Base-by-base conservation (phyloP, 1,284 basidiomycete genomes). In the Fomes fomentarius region DNA sequence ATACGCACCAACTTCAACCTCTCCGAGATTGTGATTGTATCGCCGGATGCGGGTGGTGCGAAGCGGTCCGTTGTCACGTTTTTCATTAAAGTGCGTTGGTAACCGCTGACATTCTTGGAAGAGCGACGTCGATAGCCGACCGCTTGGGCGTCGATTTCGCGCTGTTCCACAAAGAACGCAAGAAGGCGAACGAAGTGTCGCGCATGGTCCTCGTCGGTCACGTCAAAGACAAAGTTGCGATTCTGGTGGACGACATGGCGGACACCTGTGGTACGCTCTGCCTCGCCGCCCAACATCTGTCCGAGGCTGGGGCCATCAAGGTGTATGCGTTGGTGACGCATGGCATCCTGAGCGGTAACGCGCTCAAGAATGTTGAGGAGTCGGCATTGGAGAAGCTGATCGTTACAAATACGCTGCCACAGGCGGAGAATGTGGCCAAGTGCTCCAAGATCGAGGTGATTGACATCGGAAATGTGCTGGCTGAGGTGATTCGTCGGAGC, bases 171-270 rank as follows among this genome's bases (percentile, higher is more conserved):
- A 99, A 99, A 74, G 97, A 99, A 76, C 90, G 97, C 56, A 99
- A 98, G 77, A 98, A 97, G 81, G 97, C 96, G 35, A 99, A 98
- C 76, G 94, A 98, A 68, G 96, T 99, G 19, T 98, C 96, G 47
- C 89, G 97, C 55, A 99, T 99, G 97, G 88, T 99, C 43, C 87
- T 99, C 47, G 97, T 99, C 56, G 97, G 97, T 5, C 87, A 91
- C 66, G 96, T 96, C 61, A 86, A 86, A 66, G 94, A 89, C 72
- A 99, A 99, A 77, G 83, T 90, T 39, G 97, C 96, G 52, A 94
- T 99, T 60, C 81, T 99, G n/a, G 96, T 99, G 47, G 97, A 99
- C 80, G 97, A 99, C 77, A 99, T 99, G 97, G 95, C 97, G 47
- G 97, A 99, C 74, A 99, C 97, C 38, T 99, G 97, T 70, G 97